Evolutionary conservation across 2,329 filamentous ascomycete genomes (phyloP).

Genomic region (Teratosphaeria nubilosa): DNA sequence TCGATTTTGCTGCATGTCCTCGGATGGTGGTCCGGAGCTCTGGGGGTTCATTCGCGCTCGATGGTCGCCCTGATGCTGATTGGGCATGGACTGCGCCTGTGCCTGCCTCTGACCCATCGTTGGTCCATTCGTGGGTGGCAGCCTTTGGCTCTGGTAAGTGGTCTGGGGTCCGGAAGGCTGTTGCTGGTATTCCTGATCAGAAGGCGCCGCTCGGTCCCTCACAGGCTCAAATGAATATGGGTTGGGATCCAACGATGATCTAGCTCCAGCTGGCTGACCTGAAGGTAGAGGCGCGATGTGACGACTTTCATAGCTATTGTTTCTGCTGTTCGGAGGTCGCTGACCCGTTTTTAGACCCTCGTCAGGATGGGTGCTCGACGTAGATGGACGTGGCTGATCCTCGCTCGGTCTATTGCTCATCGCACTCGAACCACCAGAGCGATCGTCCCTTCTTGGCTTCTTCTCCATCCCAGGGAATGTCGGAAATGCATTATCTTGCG

Average conservation of each 20-base stretch:
- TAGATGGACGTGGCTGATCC: conserved; percentile 9
- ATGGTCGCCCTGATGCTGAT: neutral
- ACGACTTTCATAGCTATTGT: conserved; percentile 1
- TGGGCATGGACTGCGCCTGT: neutral
- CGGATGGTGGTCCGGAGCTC: neutral
- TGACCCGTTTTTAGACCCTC: neutral
- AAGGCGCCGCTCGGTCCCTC: neutral
- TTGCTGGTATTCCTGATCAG: conserved; percentile 10
- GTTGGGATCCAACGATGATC: conserved; percentile 7
- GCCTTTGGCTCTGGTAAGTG: conserved; percentile 1
- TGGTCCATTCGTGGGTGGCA: neutral
- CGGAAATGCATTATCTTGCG: conserved; percentile 40
- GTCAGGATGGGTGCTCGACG: conserved; percentile 2
- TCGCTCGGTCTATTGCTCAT: conserved; percentile 9
- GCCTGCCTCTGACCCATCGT: neutral
- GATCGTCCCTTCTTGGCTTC: conserved; percentile 4
- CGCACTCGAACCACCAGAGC: conserved; percentile 6
- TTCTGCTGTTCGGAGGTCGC: conserved; percentile 5
- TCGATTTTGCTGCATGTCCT: neutral
- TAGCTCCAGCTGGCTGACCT: neutral
- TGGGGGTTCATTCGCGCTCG: neutral
- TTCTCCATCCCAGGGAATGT: conserved; percentile 31
- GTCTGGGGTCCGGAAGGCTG: conserved; percentile 7
- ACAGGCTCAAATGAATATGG: conserved; percentile 5
- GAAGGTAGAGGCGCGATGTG: neutral